These are phyloP conservation scores for Pezicula neosporulosa DNA, from an alignment of 2,329 filamentous ascomycete species.

Conservation along the genomic window DNA sequence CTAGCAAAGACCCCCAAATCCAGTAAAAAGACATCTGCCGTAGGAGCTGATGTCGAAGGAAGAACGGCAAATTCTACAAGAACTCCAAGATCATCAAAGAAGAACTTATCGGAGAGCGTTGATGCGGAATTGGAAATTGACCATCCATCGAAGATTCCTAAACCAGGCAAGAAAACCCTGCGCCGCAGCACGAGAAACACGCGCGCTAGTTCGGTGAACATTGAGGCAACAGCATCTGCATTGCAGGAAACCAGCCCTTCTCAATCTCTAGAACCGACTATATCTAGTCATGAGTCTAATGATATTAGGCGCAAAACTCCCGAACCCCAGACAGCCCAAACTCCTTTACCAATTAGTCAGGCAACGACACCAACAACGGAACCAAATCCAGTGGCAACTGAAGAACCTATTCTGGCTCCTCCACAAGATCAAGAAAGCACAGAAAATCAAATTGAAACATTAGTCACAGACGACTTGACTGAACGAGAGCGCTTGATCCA, in stretches of 20 bases:
- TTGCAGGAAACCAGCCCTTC: background rate
- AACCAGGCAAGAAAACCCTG: constrained; percentile 1
- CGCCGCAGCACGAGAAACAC: constrained; percentile 6
- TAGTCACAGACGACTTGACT: background rate
- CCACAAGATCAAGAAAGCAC: background rate
- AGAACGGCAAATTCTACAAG: too few relatives aligned
- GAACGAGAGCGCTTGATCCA: background rate
- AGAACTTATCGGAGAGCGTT: background rate
- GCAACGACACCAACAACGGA: too few relatives aligned
- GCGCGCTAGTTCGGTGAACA: constrained; percentile 7
- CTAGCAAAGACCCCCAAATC: too few relatives aligned
- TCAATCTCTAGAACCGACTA: too few relatives aligned
- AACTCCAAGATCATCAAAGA: background rate
- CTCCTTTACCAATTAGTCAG: too few relatives aligned
- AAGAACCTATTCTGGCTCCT: background rate
- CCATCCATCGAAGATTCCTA: background rate
- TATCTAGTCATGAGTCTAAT: too few relatives aligned
- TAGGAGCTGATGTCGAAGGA: background rate
- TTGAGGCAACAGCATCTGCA: constrained; percentile 1
- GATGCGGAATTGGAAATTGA: background rate
- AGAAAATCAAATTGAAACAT: background rate
- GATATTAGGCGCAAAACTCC: too few relatives aligned
- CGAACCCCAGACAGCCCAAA: too few relatives aligned
- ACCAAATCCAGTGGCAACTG: background rate
- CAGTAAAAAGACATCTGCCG: background rate